These are phyloP conservation scores for Macaranga tanarius DNA, from an alignment of 441 rosid genomes.

Conservation along the genomic window DNA sequence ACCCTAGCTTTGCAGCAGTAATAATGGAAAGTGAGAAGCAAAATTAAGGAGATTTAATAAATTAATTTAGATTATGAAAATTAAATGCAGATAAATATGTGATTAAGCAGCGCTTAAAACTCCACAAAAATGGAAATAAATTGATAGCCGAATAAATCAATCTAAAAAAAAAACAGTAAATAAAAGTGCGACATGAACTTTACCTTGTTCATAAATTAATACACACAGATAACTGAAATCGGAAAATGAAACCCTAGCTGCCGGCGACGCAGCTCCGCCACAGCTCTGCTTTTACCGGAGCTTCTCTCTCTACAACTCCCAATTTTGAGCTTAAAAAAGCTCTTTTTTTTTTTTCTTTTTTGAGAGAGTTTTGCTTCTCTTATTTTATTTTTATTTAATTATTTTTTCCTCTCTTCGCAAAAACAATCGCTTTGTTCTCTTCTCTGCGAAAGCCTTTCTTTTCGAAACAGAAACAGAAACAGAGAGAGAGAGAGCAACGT, in stretches of 20 bases:
- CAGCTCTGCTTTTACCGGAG: not conserved
- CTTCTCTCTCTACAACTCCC: conserved; percentile 14
- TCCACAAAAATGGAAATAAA: conserved; percentile 23
- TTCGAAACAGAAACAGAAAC: conserved; percentile 29
- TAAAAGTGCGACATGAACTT: conserved; percentile 5
- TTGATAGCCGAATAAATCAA: conserved; percentile 16
- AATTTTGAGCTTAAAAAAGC: conserved; percentile 15
- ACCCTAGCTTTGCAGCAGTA: conserved; percentile 29
- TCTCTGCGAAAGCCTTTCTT: conserved; percentile 20
- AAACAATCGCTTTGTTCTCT: conserved; percentile 36
- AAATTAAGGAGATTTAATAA: conserved; percentile 6
- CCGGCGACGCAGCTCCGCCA: too few species aligned
- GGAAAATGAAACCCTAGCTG: conserved; percentile 35
- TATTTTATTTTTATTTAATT: too few species aligned
- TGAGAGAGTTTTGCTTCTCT: too few species aligned
- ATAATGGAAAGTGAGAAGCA: conserved; percentile 3
- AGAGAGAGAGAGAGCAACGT: conserved; percentile 27
- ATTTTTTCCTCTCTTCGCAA: conserved; percentile 28
- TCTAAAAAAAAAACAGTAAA: conserved; percentile 5
- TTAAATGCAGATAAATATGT: conserved; percentile 21
- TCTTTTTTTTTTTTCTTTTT: conserved; percentile 1
- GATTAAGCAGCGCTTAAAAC: conserved; percentile 20
- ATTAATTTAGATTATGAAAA: conserved; percentile 23
- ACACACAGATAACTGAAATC: conserved; percentile 3
- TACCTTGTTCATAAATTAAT: conserved; percentile 30